Percentiles rank a stretch among this genome's conserved stretches.
Evolutionary conservation across 1,284 basidiomycete species (phyloP).

Genomic region (Tilletia setariae): DNA sequence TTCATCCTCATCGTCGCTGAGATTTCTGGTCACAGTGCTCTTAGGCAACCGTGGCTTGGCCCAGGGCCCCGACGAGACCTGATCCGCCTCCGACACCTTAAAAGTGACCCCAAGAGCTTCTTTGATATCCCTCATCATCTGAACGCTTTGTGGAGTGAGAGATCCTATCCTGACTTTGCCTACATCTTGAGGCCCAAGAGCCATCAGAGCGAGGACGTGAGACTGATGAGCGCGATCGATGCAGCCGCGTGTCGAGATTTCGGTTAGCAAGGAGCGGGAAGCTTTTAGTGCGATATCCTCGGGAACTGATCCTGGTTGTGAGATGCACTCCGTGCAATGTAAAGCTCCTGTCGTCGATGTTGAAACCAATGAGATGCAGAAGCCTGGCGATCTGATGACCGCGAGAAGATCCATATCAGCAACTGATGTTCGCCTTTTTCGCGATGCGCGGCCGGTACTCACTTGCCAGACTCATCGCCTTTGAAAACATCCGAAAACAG

Average conservation of each 20-base stretch:
- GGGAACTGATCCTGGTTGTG: conserved; percentile 60
- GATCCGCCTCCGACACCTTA: conserved; percentile 55
- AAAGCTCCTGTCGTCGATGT: conserved; percentile 88
- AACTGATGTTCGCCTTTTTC: background rate
- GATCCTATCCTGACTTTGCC: conserved; percentile 80
- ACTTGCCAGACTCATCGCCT: conserved; percentile 89
- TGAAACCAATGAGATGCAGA: conserved; percentile 82
- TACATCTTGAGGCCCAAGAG: conserved; percentile 91
- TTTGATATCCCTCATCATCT: conserved; percentile 80
- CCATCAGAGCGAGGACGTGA: conserved; percentile 85
- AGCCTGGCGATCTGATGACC: conserved; percentile 72
- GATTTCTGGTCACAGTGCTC: background rate
- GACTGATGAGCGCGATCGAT: conserved; percentile 85
- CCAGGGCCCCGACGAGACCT: background rate
- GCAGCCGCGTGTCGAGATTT: conserved; percentile 80
- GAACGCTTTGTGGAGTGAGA: conserved; percentile 71
- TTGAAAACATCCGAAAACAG: conserved; percentile 98
- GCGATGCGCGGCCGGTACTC: conserved; percentile 2
- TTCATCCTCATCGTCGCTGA: conserved; percentile 23
- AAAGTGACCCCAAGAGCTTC: conserved; percentile 71
- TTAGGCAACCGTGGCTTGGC: conserved; percentile 1
- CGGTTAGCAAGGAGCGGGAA: conserved; percentile 71
- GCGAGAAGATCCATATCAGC: background rate
- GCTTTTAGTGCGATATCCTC: conserved; percentile 86
- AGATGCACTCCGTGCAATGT: conserved; percentile 80